Percentiles rank a stretch among this genome's conserved stretches.
phyloP scores from a whole-genome alignment of 2,329 filamentous ascomycete genomes.

The Ophiosphaerella korrae region DNA sequence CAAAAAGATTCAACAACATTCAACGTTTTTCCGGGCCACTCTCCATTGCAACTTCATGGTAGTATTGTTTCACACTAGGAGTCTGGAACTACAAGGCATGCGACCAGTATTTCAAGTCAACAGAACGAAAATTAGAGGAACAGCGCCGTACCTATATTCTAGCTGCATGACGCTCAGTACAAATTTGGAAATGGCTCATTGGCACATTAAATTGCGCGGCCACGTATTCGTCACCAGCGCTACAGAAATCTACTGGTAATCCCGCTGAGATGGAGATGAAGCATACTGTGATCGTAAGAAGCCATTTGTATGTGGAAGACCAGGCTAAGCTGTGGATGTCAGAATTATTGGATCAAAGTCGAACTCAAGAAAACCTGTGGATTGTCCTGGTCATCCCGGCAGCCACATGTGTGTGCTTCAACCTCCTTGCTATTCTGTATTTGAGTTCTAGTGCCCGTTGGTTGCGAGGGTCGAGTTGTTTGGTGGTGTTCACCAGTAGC shows the following conservation, averaged over 20 bases:
- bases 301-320: conserved; percentile 48
- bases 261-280: conserved; percentile 52
- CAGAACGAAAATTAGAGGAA: conserved; percentile 49
- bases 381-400: conserved; percentile 30
- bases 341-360: too few species aligned
- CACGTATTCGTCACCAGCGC: conserved; percentile 43
- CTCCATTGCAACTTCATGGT: too few species aligned
- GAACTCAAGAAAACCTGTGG: conserved; percentile 12
- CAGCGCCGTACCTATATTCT: conserved; percentile 49
- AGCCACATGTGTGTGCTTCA: conserved; percentile 30
- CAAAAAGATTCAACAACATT: too few species aligned
- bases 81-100: conserved; percentile 45
- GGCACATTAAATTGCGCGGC: conserved; percentile 43
- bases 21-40: too few species aligned
- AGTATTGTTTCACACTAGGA: not conserved
- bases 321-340: conserved; percentile 45
- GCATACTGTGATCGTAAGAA: conserved; percentile 49
- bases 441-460: conserved; percentile 7
- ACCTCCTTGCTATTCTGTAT: conserved; percentile 28
- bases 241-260: conserved; percentile 50
- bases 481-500: conserved; percentile 2
- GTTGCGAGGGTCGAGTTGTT: conserved; percentile 1
- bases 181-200: conserved; percentile 46
- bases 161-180: conserved; percentile 47
- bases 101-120: conserved; percentile 51